Percentiles rank a stretch among this genome's conserved stretches.
These are phyloP conservation scores for Microcyclosporella mali DNA, from an alignment of 2,329 filamentous ascomycete genomes.

Conservation along the genomic window DNA sequence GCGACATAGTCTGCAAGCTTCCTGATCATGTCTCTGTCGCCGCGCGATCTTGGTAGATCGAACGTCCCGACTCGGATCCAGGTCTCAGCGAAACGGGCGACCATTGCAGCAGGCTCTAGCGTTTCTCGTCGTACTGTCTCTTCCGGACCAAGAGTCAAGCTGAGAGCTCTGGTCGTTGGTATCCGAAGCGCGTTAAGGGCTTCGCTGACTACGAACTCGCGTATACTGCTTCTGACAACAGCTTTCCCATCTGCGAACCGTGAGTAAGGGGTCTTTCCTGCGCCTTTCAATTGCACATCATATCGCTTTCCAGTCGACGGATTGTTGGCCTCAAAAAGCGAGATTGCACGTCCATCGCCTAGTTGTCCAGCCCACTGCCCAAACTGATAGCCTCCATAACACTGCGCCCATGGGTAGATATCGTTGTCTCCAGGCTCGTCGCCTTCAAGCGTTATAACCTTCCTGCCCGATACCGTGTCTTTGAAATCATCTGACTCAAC, in stretches of 20 bases:
- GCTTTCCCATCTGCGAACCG: conserved; percentile 95
- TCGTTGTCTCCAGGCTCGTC: conserved; percentile 54
- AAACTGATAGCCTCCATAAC: conserved; percentile 70
- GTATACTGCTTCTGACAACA: conserved; percentile 83
- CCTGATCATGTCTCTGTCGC: conserved; percentile 68
- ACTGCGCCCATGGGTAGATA: conserved; percentile 96
- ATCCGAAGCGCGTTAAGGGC: conserved; percentile 78
- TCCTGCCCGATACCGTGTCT: conserved; percentile 73
- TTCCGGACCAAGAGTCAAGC: conserved; percentile 69
- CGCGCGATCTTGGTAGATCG: conserved; percentile 77
- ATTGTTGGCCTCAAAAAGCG: conserved; percentile 83
- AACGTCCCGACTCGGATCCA: conserved; percentile 96
- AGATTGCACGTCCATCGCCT: conserved; percentile 90
- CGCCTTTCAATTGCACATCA: conserved; percentile 91
- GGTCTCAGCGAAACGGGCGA: conserved; percentile 80
- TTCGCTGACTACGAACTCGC: conserved; percentile 91
- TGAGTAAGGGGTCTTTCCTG: conserved; percentile 87
- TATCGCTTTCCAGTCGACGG: conserved; percentile 65
- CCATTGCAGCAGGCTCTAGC: conserved; percentile 84
- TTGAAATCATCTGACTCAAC: conserved; percentile 67
- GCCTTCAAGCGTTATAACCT: conserved; percentile 66
- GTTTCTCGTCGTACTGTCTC: conserved; percentile 70
- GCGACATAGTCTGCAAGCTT: conserved; percentile 75
- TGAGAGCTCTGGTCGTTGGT: conserved; percentile 78
- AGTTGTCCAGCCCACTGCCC: conserved; percentile 94